Evolutionary conservation across 1,284 basidiomycete species (phyloP).

Genomic region (Phylloboletellus chloephorus): DNA sequence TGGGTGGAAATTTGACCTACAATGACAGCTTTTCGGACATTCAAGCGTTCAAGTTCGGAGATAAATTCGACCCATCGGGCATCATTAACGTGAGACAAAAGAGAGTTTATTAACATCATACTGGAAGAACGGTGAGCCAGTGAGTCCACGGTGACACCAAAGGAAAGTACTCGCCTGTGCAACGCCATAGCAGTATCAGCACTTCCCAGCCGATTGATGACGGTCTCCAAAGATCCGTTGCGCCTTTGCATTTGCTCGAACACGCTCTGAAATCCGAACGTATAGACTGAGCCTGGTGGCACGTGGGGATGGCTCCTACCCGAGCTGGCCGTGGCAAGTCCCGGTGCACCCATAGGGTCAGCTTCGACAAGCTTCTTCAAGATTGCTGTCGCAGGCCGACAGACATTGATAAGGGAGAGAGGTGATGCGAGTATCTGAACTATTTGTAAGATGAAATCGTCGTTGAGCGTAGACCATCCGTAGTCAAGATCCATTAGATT

Average conservation of each 20-base stretch:
- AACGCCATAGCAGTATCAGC: conserved; percentile 82
- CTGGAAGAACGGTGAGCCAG: conserved; percentile 35
- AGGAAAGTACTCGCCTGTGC: conserved; percentile 56
- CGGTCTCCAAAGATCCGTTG: conserved; percentile 61
- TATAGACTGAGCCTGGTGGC: conserved; percentile 64
- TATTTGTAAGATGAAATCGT: conserved; percentile 70
- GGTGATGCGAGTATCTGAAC: conserved; percentile 78
- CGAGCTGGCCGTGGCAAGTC: conserved; percentile 53
- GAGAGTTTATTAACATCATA: conserved; percentile 87
- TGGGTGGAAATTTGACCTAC: conserved; percentile 41
- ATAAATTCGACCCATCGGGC: conserved; percentile 75
- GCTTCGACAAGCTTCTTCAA: conserved; percentile 84
- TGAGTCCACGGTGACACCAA: conserved; percentile 2
- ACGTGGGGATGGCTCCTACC: conserved; percentile 48
- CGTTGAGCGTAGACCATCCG: conserved; percentile 72
- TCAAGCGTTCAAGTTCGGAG: conserved; percentile 70
- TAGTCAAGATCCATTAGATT: conserved; percentile 81
- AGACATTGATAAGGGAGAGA: conserved; percentile 84
- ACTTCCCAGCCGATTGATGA: conserved; percentile 74
- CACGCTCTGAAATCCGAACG: conserved; percentile 80
- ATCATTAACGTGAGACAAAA: conserved; percentile 74
- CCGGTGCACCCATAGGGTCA: conserved; percentile 61
- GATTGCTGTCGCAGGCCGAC: conserved; percentile 93
- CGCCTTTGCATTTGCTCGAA: conserved; percentile 76
- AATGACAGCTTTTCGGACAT: conserved; percentile 79